phyloP scores from a whole-genome alignment of 2,329 filamentous ascomycete species.

The Mycocentrospora acerina region DNA sequence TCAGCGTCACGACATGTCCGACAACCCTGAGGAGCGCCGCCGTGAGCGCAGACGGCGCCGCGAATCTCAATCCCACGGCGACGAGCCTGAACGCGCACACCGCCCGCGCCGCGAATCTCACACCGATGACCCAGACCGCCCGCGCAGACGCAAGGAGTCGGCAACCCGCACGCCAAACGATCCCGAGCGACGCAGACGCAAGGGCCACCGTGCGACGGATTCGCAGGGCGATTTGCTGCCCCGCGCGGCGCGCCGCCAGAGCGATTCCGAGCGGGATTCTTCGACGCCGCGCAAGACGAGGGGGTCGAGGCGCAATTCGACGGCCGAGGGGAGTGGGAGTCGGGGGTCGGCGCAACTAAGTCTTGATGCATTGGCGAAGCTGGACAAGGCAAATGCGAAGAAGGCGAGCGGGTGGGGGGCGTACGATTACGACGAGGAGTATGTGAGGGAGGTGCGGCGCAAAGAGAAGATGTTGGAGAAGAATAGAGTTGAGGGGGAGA shows the following conservation, averaged over 20 bases:
- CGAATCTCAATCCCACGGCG: constrained; percentile 28
- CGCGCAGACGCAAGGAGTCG: not conserved
- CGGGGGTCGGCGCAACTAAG: constrained; percentile 43
- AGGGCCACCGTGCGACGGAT: constrained; percentile 43
- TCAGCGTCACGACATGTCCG: constrained; percentile 8
- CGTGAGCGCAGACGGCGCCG: constrained; percentile 30
- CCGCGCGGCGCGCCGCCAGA: constrained; percentile 23
- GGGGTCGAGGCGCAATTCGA: constrained; percentile 21
- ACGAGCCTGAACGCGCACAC: constrained; percentile 21
- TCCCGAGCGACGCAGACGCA: constrained; percentile 30
- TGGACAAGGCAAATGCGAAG: constrained; percentile 65
- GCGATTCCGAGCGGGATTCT: constrained; percentile 35
- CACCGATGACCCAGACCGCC: constrained; percentile 5
- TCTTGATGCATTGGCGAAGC: constrained; percentile 63
- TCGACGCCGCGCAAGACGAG: constrained; percentile 23
- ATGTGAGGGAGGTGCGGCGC: constrained; percentile 39
- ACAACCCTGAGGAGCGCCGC: constrained; percentile 22
- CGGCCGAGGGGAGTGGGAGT: constrained; percentile 31
- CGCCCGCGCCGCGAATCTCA: constrained; percentile 21
- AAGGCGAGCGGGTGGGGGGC: constrained; percentile 45
- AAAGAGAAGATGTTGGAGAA: constrained; percentile 40
- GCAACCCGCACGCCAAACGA: constrained; percentile 12
- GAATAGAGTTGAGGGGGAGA: constrained; percentile 37
- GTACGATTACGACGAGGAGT: constrained; percentile 45
- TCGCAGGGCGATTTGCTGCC: constrained; percentile 42